phyloP scores from a whole-genome alignment of 2,329 filamentous ascomycete species.

The Calonectria ilicicola region DNA sequence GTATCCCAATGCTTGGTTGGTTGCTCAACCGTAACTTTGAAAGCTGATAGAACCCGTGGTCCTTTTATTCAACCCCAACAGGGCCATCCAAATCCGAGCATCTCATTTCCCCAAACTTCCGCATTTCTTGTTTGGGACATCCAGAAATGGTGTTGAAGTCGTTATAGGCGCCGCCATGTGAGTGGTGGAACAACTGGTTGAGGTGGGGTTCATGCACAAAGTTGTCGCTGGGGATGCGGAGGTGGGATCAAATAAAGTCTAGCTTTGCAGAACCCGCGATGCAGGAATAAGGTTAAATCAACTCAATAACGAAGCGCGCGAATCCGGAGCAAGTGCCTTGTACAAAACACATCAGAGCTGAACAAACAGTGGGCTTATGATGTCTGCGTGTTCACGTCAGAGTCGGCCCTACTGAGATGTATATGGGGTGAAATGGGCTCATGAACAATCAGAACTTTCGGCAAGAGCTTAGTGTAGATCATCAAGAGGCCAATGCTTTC shows the following conservation, averaged over 20 bases:
- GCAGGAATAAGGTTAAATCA: background rate
- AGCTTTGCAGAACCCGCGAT: background rate
- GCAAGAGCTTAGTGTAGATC: no score
- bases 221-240: background rate
- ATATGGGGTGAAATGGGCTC: no score
- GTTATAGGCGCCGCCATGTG: constrained; percentile 10
- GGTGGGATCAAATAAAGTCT: background rate
- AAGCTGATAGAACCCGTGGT: background rate
- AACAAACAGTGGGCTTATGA: background rate
- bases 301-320: background rate
- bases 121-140: background rate
- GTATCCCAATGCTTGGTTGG: background rate
- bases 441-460: no score
- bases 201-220: background rate
- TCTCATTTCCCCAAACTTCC: constrained; percentile 7
- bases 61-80: background rate
- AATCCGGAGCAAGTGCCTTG: constrained; percentile 1
- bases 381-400: no score
- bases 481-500: no score
- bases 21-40: background rate
- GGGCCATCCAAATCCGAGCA: background rate
- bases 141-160: background rate
- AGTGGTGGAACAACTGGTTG: constrained; percentile 23
- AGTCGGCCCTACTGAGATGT: background rate
- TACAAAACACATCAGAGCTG: background rate